A percentile compares a stretch with the other conserved stretches of the same genome.
Conservation (phyloP, 768 basidiomycete genomes). For the Lactifluus piperatus region DNA sequence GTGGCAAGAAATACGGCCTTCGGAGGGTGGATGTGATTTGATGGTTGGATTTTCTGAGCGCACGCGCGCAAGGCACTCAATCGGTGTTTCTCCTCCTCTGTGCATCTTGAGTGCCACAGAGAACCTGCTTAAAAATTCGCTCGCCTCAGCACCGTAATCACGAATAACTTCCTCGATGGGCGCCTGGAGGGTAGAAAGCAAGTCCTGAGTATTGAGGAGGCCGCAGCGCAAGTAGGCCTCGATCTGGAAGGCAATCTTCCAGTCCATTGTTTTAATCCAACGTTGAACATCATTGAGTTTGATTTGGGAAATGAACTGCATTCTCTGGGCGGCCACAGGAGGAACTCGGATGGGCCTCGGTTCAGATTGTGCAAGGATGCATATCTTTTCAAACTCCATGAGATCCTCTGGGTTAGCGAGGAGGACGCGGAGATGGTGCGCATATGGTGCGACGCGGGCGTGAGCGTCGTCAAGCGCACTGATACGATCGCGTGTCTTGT, state of each 20-base stretch:
- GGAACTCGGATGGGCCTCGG: conserved; percentile 23
- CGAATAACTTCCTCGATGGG: conserved; percentile 36
- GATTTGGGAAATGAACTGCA: conserved; percentile 43
- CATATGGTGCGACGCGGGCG: conserved; percentile 52
- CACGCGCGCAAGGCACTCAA: conserved; percentile 39
- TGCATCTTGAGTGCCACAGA: conserved; percentile 39
- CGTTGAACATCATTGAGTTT: conserved; percentile 38
- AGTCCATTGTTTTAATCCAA: conserved; percentile 42
- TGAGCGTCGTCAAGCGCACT: conserved; percentile 53
- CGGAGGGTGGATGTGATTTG: conserved; percentile 22
- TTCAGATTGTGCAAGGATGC: conserved; percentile 38
- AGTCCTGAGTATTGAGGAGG: conserved; percentile 49
- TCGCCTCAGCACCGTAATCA: conserved; percentile 27
- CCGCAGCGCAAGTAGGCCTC: conserved; percentile 60
- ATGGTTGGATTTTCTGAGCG: conserved; percentile 20
- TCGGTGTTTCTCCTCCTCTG: conserved; percentile 33
- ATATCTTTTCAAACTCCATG: conserved; percentile 44
- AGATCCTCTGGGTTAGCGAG: conserved; percentile 46
- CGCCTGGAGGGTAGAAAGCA: conserved; percentile 37
- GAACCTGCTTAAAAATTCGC: conserved; percentile 48
- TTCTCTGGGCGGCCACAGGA: conserved; percentile 39
- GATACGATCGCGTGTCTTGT: conserved; percentile 48
- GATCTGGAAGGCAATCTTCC: conserved; percentile 70
- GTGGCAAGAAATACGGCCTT: conserved; percentile 51
- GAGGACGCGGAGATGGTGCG: conserved; percentile 58